Evolutionary conservation across 169 alveolate species (phyloP), one percentile per base, ranked within the genome.

Genomic region (Eimeria acervulina): DNA sequence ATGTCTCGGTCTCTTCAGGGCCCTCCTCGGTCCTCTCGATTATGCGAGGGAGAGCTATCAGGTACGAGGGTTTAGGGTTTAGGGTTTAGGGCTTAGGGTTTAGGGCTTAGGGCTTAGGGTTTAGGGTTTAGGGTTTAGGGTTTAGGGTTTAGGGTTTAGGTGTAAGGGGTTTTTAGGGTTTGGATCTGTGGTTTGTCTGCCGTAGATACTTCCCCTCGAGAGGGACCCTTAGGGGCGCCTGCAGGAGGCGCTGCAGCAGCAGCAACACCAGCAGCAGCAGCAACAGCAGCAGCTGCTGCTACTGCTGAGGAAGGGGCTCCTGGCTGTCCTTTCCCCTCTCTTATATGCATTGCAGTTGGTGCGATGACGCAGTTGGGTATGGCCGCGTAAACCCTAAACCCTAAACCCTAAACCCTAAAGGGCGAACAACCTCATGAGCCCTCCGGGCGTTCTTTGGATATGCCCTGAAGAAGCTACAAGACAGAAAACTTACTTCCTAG

Each of bases 41-140:
- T n/a, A n/a, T n/a, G n/a, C n/a, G n/a, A n/a, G n/a, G n/a, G n/a
- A n/a, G n/a, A n/a, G n/a, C n/a, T n/a, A n/a, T n/a, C n/a, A n/a
- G n/a, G n/a, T n/a, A n/a, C n/a, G n/a, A n/a, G n/a, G n/a, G n/a
- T 44, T 28, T 42, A 78, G 88, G 88, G 88, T 78, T 78, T 78
- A 80, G 68, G 68, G 90, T 80, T 80, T 80, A 80, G 90, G 90
- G 90, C 47, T 80, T 80, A 80, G 90, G 90, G 90, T 80, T 80
- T 80, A 80, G 90, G 88, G 88, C 42, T 78, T 78, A 51, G n/a
- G 17, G 72, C 72, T 42, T 42, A 42, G 88, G 90, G 90, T 42
- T 80, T 80, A 80, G 90, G 90, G 90, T 47, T 80, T 80, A 80
- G 61, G 68, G 59, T 38, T 12, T 74, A 74, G 84, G 84, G 84